Percentiles rank a stretch among this genome's conserved stretches.
Conservation (phyloP, 352 stramenopile genomes). For the Phytophthora multivora region DNA sequence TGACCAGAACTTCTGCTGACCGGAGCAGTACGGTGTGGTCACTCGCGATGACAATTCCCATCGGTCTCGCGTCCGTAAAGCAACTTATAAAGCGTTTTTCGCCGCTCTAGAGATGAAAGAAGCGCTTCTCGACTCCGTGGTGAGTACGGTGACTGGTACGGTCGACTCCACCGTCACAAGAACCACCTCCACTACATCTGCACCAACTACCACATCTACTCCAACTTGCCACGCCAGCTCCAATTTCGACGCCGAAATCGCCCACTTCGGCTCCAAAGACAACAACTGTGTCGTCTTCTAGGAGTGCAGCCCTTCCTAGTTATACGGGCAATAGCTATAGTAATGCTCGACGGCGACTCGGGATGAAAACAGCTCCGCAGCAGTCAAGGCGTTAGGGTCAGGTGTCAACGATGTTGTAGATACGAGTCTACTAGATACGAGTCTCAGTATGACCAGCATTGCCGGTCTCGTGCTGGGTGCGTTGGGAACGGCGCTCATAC, state of each 20-base stretch:
- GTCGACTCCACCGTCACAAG: conserved; percentile 23
- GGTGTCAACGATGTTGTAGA: not conserved
- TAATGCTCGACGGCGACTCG: no score
- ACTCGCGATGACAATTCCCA: not conserved
- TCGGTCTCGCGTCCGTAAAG: conserved; percentile 1
- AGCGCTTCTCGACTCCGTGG: conserved; percentile 22
- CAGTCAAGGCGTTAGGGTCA: conserved; percentile 6
- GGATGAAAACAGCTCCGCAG: no score
- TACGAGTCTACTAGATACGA: not conserved
- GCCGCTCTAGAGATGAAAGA: conserved; percentile 23
- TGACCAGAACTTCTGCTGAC: conserved; percentile 1
- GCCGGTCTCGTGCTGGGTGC: conserved; percentile 15
- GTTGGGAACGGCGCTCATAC: conserved; percentile 9
- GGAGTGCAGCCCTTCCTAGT: no score
- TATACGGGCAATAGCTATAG: no score
- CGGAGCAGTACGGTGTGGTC: conserved; percentile 8
- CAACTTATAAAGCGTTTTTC: not conserved
- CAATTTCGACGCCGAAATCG: not conserved
- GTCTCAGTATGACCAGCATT: conserved; percentile 10
- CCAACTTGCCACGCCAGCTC: not conserved
- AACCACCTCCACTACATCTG: not conserved
- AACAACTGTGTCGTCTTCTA: no score
- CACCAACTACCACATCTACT: conserved; percentile 1
- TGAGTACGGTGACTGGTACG: conserved; percentile 16
- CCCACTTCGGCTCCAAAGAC: conserved; percentile 4